Base-by-base conservation (phyloP, 495 filamentous ascomycete species). In the Aspergillus incahuasiensis region DNA sequence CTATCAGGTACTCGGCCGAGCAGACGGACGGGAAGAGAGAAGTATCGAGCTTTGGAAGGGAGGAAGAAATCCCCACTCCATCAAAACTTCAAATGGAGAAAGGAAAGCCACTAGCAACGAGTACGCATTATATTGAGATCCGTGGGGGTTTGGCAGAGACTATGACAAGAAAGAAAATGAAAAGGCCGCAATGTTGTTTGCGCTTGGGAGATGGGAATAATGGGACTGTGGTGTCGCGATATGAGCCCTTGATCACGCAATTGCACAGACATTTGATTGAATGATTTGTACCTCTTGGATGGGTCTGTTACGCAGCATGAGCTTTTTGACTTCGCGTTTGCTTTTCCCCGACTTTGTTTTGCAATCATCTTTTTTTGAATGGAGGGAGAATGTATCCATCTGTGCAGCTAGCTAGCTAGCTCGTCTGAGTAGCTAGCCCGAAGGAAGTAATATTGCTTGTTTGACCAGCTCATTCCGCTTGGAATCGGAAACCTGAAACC, bases 371-470 rank as follows among this genome's bases (percentile, higher is more conserved):
- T 35, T 43, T 43, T 52, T 11, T 52, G 49, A 43, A 42, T 52
- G 49, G 24, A 52, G 49, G 49, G 49, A 52, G 49, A 52, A 28
- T 52, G 48, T 51, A 51, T 24, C 19, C 20, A 50, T 18, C n/a
- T 32, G 8, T 35, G 28, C 12, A 7, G 32, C 32, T 35, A 12
- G 32, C 32, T 35, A 35, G 18, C 18, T 44, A 44, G 41, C 18
- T 24, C 21, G 48, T 9, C 22, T 15, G 24, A 20, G 30, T 19
- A 32, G 5, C 32, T 50, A 40, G 48, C 25, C 21, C 21, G 48
- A 50, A 50, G 48, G 48, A 50, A 52, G 49, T 43, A 52, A 52
- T n/a, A n/a, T 52, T 42, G 49, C 16, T 41, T 34, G 22, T 43
- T 28, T 43, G 24, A 43, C 18, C 48, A 41, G 18, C 1, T 16